Evolutionary conservation across 1,284 basidiomycete genomes (phyloP).

Genomic region (Boletus semigastroideus): DNA sequence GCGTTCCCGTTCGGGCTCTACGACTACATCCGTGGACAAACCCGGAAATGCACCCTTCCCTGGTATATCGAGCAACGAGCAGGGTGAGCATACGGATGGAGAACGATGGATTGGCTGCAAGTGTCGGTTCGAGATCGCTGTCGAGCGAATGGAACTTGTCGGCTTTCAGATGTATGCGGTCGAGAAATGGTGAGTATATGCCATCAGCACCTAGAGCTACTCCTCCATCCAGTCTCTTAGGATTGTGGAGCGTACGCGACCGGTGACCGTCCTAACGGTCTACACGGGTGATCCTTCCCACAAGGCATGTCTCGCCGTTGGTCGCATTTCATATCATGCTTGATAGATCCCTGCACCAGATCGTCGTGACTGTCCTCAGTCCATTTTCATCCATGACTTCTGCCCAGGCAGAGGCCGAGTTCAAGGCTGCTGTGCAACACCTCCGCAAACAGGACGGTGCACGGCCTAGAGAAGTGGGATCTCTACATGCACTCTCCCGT

Average conservation of each 20-base stretch:
- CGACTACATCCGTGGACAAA: constrained; percentile 21
- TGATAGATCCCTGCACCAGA: constrained; percentile 39
- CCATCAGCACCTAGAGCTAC: neutral
- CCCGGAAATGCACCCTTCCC: constrained; percentile 9
- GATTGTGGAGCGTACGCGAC: constrained; percentile 64
- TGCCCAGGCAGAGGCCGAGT: constrained; percentile 51
- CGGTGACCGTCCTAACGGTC: constrained; percentile 62
- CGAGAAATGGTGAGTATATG: constrained; percentile 66
- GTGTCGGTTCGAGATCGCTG: constrained; percentile 45
- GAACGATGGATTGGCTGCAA: constrained; percentile 40
- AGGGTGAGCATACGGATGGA: constrained; percentile 19
- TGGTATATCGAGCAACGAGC: constrained; percentile 12
- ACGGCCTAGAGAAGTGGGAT: constrained; percentile 58
- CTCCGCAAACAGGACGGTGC: constrained; percentile 63
- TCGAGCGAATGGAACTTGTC: constrained; percentile 44
- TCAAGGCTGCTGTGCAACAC: constrained; percentile 58
- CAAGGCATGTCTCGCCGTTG: constrained; percentile 41
- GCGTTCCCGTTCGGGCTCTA: constrained; percentile 34
- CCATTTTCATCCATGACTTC: constrained; percentile 43
- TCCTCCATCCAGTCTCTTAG: constrained; percentile 34
- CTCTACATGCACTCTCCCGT: neutral
- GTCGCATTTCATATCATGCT: constrained; percentile 1
- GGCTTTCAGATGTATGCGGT: constrained; percentile 81
- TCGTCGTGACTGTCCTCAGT: constrained; percentile 56
- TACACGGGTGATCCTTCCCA: constrained; percentile 72